Evolutionary conservation across 225 moss, liverwort and hornwort species (phyloP).

Genomic region (Antitrichia curtipendula): DNA sequence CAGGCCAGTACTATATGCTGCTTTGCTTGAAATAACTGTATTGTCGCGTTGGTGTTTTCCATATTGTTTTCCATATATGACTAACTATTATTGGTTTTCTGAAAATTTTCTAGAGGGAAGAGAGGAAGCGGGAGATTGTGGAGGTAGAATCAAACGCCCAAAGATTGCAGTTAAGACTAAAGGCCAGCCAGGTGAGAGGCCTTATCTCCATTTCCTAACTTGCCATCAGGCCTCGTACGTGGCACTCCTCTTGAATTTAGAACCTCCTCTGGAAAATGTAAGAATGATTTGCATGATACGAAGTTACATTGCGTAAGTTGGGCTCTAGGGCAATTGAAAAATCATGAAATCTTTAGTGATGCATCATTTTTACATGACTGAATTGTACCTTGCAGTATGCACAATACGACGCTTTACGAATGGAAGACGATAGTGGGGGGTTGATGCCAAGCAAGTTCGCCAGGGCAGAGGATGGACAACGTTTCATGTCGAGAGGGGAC

Average conservation of each 20-base stretch:
- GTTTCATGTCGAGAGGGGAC: slow-evolving; percentile 38
- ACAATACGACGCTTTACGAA: slow-evolving; percentile 60
- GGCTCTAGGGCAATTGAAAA: neutral
- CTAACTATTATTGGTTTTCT: neutral
- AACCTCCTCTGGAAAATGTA: neutral
- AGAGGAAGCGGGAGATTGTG: slow-evolving; percentile 89
- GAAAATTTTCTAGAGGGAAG: slow-evolving; percentile 65
- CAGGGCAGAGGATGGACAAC: slow-evolving; percentile 45
- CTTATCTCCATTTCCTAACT: neutral
- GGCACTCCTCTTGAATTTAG: neutral
- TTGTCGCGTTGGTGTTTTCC: neutral
- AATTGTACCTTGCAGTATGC: slow-evolving; percentile 10
- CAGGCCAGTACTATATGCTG: neutral
- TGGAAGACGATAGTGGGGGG: slow-evolving; percentile 60
- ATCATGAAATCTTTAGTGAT: neutral
- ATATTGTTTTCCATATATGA: neutral
- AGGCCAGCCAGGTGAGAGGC: slow-evolving; percentile 42
- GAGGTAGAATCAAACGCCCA: slow-evolving; percentile 84
- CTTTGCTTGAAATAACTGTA: neutral
- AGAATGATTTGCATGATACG: neutral
- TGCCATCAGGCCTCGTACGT: neutral
- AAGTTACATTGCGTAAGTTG: neutral
- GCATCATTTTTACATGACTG: neutral
- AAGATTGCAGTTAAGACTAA: slow-evolving; percentile 76
- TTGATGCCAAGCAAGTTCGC: slow-evolving; percentile 43